These are phyloP conservation scores for Globisporangium middletonii DNA, from an alignment of 352 stramenopile genomes.

Conservation along the genomic window DNA sequence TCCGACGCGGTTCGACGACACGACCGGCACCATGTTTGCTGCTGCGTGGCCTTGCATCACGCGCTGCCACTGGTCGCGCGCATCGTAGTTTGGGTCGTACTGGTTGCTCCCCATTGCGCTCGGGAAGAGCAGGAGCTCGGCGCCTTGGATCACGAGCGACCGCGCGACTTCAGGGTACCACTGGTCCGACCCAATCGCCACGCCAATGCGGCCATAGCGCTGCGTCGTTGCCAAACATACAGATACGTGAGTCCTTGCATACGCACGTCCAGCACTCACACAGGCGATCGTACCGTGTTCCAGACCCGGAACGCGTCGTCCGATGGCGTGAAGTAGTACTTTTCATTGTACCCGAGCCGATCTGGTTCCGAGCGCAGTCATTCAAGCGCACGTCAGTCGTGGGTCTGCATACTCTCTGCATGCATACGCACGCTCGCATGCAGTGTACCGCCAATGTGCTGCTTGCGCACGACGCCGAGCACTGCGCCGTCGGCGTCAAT, in stretches of 20 bases:
- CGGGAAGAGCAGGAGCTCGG: constrained; percentile 82
- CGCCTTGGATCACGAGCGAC: constrained; percentile 82
- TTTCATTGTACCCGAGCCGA: constrained; percentile 88
- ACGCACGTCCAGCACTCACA: too few relatives aligned
- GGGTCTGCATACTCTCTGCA: background rate
- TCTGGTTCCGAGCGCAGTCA: constrained; percentile 25
- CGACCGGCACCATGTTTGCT: constrained; percentile 87
- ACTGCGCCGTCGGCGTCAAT: constrained; percentile 88
- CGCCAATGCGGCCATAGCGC: constrained; percentile 83
- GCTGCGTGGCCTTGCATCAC: constrained; percentile 90
- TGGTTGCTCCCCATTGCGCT: constrained; percentile 83
- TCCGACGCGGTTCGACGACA: constrained; percentile 89
- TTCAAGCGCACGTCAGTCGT: background rate
- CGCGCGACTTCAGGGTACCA: constrained; percentile 91
- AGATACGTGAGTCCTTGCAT: background rate
- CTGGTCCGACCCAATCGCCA: constrained; percentile 90
- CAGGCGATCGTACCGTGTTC: constrained; percentile 54
- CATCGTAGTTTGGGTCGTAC: constrained; percentile 85
- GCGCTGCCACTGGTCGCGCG: constrained; percentile 88
- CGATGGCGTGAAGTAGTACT: constrained; percentile 91
- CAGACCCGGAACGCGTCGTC: constrained; percentile 89
- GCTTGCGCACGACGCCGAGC: constrained; percentile 85
- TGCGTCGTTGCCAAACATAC: constrained; percentile 10
- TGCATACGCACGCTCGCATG: too few relatives aligned
- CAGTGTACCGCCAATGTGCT: constrained; percentile 79